These are phyloP conservation scores for Ogataea methanolica DNA, from an alignment of 805 yeast species.

Conservation along the genomic window DNA sequence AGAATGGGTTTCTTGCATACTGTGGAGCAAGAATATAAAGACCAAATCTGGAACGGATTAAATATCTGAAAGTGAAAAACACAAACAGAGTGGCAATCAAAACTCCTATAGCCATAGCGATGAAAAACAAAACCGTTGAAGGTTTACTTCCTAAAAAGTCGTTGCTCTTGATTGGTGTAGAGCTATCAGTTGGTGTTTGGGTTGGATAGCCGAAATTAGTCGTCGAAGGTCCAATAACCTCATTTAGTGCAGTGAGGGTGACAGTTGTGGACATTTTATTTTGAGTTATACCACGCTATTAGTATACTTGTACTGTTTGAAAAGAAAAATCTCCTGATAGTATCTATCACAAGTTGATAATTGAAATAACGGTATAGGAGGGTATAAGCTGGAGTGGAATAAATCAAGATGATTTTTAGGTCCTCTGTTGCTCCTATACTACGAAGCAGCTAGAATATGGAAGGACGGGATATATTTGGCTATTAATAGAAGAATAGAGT, in stretches of 20 bases:
- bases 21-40: constrained; percentile 38
- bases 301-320: too few relatives aligned
- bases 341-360: too few relatives aligned
- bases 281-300: too few relatives aligned
- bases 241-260: background rate
- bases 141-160: constrained; percentile 42
- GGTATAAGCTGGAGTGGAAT: too few relatives aligned
- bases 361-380: too few relatives aligned
- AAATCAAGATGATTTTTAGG: too few relatives aligned
- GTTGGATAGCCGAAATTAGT: constrained; percentile 1
- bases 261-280: background rate
- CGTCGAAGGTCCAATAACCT: constrained; percentile 2
- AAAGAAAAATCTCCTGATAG: too few relatives aligned
- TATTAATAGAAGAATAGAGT: too few relatives aligned
- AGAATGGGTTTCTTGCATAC: constrained; percentile 20
- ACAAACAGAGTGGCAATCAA: constrained; percentile 50
- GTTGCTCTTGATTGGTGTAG: background rate
- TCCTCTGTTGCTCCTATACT: too few relatives aligned
- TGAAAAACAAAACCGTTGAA: constrained; percentile 57
- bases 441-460: too few relatives aligned
- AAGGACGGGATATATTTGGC: too few relatives aligned
- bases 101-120: constrained; percentile 60
- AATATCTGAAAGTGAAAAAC: constrained; percentile 58
- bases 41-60: constrained; percentile 54
- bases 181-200: background rate